These are phyloP conservation scores for Herpotrichia juniperi DNA, from an alignment of 2,329 filamentous ascomycete species.

Conservation along the genomic window DNA sequence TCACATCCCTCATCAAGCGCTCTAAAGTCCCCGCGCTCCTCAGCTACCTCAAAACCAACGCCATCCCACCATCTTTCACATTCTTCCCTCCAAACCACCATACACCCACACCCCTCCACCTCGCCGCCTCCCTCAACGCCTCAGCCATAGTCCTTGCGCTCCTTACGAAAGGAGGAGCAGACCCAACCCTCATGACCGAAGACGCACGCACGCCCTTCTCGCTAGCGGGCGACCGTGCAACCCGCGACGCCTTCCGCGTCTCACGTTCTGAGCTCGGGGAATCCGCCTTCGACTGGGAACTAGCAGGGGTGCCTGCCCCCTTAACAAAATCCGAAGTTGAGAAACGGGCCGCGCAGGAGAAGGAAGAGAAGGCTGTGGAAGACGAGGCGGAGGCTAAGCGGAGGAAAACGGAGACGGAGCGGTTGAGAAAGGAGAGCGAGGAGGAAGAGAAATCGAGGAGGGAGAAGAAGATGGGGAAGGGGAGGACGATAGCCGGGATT, in stretches of 20 bases:
- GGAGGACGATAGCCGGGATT: conserved; percentile 60
- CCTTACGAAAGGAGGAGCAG: conserved; percentile 73
- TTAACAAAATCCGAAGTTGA: conserved; percentile 76
- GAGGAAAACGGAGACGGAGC: conserved; percentile 75
- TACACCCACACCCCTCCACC: conserved; percentile 81
- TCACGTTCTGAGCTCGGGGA: conserved; percentile 85
- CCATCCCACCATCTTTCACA: conserved; percentile 71
- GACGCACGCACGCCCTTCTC: conserved; percentile 90
- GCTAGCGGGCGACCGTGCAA: conserved; percentile 81
- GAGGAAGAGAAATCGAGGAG: conserved; percentile 57
- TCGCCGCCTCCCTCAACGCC: conserved; percentile 82
- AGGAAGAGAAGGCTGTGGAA: conserved; percentile 68
- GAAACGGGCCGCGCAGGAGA: conserved; percentile 71
- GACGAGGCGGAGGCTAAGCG: conserved; percentile 67
- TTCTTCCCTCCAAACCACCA: conserved; percentile 79
- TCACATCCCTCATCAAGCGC: conserved; percentile 85
- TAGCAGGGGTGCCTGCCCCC: conserved; percentile 72
- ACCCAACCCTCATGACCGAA: conserved; percentile 66
- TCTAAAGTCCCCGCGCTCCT: conserved; percentile 88
- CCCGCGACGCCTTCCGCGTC: conserved; percentile 89
- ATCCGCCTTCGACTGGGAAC: conserved; percentile 76
- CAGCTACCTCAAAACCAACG: conserved; percentile 81
- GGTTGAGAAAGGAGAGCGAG: conserved; percentile 65
- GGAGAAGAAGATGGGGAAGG: conserved; percentile 56
- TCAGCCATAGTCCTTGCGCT: conserved; percentile 79